Evolutionary conservation across 1,139 yeast genomes (phyloP).

Genomic region (Taiozyma sp.): DNA sequence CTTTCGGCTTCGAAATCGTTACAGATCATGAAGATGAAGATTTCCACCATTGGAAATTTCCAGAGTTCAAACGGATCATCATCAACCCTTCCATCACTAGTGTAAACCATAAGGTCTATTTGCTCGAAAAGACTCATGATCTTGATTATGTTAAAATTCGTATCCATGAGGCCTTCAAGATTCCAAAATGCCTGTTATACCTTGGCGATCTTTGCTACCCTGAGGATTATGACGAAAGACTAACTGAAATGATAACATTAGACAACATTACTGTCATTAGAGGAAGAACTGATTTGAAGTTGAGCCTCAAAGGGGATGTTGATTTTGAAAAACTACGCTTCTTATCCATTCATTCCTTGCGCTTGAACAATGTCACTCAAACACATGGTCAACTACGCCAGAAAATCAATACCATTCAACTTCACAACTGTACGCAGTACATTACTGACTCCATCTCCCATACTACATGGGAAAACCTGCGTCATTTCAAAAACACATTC

Average conservation of each 20-base stretch:
- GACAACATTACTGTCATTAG: neutral
- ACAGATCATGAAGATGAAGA: neutral
- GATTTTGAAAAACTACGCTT: neutral
- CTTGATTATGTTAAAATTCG: neutral
- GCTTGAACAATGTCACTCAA: neutral
- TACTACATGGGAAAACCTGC: neutral
- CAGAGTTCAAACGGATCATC: neutral
- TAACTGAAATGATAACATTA: neutral
- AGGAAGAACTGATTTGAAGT: neutral
- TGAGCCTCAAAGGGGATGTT: neutral
- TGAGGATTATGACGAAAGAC: neutral
- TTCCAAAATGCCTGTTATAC: no score
- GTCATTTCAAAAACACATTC: neutral
- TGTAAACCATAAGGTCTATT: neutral
- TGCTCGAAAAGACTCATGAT: neutral
- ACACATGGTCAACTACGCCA: neutral
- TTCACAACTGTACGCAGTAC: neutral
- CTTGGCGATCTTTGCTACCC: neutral
- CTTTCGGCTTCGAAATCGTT: neutral
- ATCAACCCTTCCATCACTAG: neutral
- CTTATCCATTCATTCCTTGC: neutral
- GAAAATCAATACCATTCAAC: neutral
- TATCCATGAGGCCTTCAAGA: neutral
- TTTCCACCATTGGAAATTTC: neutral
- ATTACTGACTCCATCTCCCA: neutral